A percentile compares a stretch with the other conserved stretches of the same genome.
phyloP scores from a whole-genome alignment of 805 yeast genomes.

The Candida argentea region DNA sequence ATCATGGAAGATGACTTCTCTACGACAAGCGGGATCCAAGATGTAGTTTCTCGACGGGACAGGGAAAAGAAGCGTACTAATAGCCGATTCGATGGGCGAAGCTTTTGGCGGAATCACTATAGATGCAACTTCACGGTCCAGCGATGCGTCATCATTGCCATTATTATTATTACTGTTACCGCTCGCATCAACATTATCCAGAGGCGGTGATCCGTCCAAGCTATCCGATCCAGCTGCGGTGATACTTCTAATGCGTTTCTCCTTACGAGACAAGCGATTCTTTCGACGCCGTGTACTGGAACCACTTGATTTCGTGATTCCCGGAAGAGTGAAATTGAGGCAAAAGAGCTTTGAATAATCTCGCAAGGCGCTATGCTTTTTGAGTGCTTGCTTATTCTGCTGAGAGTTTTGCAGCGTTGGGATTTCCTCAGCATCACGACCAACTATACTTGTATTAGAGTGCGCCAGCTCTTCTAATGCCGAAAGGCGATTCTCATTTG shows the following conservation, averaged over 20 bases:
- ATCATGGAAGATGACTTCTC: conserved; percentile 32
- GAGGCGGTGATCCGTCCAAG: background rate
- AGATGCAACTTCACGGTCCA: conserved; percentile 12
- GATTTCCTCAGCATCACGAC: conserved; percentile 10
- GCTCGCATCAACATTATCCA: background rate
- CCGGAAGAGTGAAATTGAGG: conserved; percentile 7
- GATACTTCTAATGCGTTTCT: conserved; percentile 11
- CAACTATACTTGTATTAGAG: conserved; percentile 20
- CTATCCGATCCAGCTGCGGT: conserved; percentile 10
- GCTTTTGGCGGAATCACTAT: conserved; percentile 41
- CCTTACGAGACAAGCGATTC: conserved; percentile 5
- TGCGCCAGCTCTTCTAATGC: too few species aligned
- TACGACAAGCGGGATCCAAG: conserved; percentile 22
- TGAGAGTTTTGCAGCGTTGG: conserved; percentile 1
- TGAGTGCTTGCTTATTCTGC: background rate
- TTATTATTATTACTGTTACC: conserved; percentile 4
- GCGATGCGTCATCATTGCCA: conserved; percentile 2
- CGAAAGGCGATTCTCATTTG: background rate
- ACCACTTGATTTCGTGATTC: background rate
- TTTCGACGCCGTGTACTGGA: conserved; percentile 1
- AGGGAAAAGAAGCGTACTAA: conserved; percentile 30
- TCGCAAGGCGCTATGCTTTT: background rate
- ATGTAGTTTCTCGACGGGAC: conserved; percentile 25
- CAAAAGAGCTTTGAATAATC: conserved; percentile 7
- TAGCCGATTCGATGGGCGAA: conserved; percentile 31